These are phyloP conservation scores for Xanthoceras sorbifolium DNA, from an alignment of 345 rosid species.

Conservation along the genomic window DNA sequence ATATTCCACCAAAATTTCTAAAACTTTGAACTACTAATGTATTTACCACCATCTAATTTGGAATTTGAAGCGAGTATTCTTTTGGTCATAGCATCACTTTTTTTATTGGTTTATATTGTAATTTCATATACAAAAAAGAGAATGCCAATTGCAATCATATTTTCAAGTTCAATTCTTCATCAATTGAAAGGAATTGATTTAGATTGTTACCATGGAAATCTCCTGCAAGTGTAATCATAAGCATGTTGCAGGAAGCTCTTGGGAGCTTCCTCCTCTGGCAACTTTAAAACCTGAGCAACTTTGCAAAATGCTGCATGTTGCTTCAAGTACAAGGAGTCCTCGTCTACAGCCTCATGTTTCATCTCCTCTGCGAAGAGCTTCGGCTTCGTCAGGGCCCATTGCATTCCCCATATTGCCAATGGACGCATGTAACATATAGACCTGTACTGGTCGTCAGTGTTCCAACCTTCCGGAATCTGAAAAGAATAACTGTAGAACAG, in stretches of 20 bases:
- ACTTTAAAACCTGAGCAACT: constrained; percentile 56
- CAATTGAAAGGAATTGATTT: neutral
- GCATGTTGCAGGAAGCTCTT: constrained; percentile 43
- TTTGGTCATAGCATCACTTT: too few relatives aligned
- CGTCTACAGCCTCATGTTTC: constrained; percentile 25
- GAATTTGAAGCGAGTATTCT: too few relatives aligned
- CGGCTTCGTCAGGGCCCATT: constrained; percentile 70
- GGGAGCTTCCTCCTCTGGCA: constrained; percentile 36
- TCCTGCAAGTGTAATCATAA: constrained; percentile 48
- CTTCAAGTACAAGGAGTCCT: constrained; percentile 33
- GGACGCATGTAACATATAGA: constrained; percentile 81
- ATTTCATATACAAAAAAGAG: too few relatives aligned
- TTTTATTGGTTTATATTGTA: too few relatives aligned
- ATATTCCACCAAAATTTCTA: too few relatives aligned
- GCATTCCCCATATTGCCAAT: constrained; percentile 81
- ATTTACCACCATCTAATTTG: too few relatives aligned
- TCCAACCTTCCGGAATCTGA: constrained; percentile 81
- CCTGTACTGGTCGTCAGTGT: constrained; percentile 46
- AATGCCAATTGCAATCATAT: neutral
- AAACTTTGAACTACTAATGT: too few relatives aligned
- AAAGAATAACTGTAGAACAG: constrained; percentile 53
- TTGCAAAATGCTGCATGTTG: constrained; percentile 58
- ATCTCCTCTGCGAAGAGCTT: constrained; percentile 31
- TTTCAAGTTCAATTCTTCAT: neutral
- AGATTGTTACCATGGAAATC: constrained; percentile 26